Evolutionary conservation across 1,139 yeast genomes (phyloP).

Genomic region (Entelexis sorbosivorans): DNA sequence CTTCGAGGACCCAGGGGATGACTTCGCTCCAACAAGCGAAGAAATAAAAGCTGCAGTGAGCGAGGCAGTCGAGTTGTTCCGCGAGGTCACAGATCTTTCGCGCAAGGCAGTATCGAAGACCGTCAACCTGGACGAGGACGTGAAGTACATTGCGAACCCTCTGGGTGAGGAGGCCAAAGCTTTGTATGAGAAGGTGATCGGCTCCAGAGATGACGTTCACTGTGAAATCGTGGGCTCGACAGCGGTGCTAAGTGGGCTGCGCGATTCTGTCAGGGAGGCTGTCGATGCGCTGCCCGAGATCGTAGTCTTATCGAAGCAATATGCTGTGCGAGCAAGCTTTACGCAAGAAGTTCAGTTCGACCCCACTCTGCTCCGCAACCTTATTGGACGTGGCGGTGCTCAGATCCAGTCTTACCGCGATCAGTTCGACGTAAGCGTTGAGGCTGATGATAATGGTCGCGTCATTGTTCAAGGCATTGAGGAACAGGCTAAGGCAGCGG

Average conservation of each 20-base stretch:
- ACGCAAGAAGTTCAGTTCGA: constrained; percentile 52
- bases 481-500: constrained; percentile 68
- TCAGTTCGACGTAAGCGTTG: constrained; percentile 71
- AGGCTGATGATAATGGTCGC: constrained; percentile 50
- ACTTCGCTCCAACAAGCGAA: constrained; percentile 39
- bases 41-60: constrained; percentile 31
- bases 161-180: constrained; percentile 19
- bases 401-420: constrained; percentile 58
- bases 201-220: constrained; percentile 31
- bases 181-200: constrained; percentile 27
- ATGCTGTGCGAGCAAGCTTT: constrained; percentile 49
- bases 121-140: constrained; percentile 46
- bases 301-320: constrained; percentile 54
- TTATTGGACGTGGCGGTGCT: constrained; percentile 84
- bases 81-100: constrained; percentile 50
- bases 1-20: constrained; percentile 34
- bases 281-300: constrained; percentile 44
- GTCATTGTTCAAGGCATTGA: constrained; percentile 65
- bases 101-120: constrained; percentile 42
- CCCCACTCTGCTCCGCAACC: constrained; percentile 53
- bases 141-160: constrained; percentile 37
- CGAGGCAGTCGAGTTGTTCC: constrained; percentile 42
- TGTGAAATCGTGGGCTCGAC: constrained; percentile 30
- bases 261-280: constrained; percentile 45
- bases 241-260: constrained; percentile 52